A percentile compares a stretch with the other conserved stretches of the same genome.
Evolutionary conservation across 352 stramenopile species (phyloP).

Genomic region (Pythium scleroteichum): DNA sequence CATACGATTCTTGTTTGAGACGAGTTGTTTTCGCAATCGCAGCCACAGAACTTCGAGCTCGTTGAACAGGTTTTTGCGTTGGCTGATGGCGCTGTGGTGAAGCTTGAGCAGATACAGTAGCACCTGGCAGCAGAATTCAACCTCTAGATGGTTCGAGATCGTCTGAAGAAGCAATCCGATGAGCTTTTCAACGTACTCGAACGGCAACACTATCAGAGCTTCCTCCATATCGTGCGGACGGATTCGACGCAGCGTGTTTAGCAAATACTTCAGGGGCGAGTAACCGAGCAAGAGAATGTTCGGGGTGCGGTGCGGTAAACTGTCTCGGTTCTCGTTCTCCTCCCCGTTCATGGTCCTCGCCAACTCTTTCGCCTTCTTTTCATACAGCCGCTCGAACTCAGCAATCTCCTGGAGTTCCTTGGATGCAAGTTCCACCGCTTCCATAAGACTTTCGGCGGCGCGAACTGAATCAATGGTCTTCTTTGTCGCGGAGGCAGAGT

Average conservation of each 20-base stretch:
- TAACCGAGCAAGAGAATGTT: slow-evolving; percentile 96
- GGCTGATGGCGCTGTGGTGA: slow-evolving; percentile 79
- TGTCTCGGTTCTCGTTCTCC: slow-evolving; percentile 26
- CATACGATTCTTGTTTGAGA: slow-evolving; percentile 82
- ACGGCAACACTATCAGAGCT: slow-evolving; percentile 96
- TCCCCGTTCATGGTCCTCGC: slow-evolving; percentile 61
- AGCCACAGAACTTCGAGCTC: slow-evolving; percentile 81
- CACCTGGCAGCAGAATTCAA: slow-evolving; percentile 92
- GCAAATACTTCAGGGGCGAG: slow-evolving; percentile 93
- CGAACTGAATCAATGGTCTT: slow-evolving; percentile 92
- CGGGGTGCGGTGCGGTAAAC: slow-evolving; percentile 45
- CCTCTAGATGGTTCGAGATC: slow-evolving; percentile 83
- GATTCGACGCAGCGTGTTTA: slow-evolving; percentile 92
- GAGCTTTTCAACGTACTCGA: slow-evolving; percentile 94
- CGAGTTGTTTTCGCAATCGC: slow-evolving; percentile 70
- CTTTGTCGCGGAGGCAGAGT: slow-evolving; percentile 90
- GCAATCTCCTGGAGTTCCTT: slow-evolving; percentile 88
- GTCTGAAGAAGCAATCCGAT: slow-evolving; percentile 92
- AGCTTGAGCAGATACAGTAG: slow-evolving; percentile 75
- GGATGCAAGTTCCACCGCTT: slow-evolving; percentile 93
- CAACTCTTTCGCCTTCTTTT: slow-evolving; percentile 57
- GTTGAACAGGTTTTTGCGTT: slow-evolving; percentile 65
- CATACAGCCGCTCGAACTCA: slow-evolving; percentile 64
- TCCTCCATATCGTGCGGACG: slow-evolving; percentile 96
- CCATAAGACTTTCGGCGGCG: slow-evolving; percentile 91